Evolutionary conservation across 1,284 basidiomycete species (phyloP), one percentile per base, ranked within the genome.

Genomic region (Ustilago vetiveriae): DNA sequence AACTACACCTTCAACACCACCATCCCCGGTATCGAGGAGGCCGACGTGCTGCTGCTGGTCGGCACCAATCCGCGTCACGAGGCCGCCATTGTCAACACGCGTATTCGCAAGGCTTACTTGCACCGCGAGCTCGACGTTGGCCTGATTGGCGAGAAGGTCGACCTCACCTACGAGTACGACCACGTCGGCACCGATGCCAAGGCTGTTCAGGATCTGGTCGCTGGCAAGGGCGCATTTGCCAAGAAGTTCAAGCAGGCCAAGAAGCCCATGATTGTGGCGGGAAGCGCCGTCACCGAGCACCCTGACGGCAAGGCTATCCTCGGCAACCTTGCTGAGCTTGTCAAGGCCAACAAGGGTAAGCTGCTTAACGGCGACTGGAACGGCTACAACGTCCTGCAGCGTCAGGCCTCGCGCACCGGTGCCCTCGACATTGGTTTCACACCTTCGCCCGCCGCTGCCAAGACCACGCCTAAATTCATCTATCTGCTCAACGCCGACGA

Each of bases 1-100:
- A 98, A 96, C 85, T 98, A 98, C 85, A 88, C 94, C 39, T 96
- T 98, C 87, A 98, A 98, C 85, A 86, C 90, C n/a, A 92, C 90
- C 33, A 94, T 99, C 68, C 89, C 92, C 36, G 91, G 92, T 40
- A 87, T 95, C 39, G 95, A 96, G 80, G 87, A 90, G 60, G 94
- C 95, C 26, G 96, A 99, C 80, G 92, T 86, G 30, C 91, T 99
- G 70, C 88, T 98, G 17, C 88, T 99, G 32, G 89, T 98, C 76
- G 95, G 95, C 71, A 97, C 94, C 52, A 98, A 98, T 85, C 95
- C 95, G 13, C 88, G 96, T 42, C 94, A 98, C 82, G 96, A 99
- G 84, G 96, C 94, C 8, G 91, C 96, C 29, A 94, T 98, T 58
- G 86, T 98, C 80, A 98, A 98, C 87, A 94, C 94, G 11, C 91